Percentiles rank a stretch among this genome's conserved stretches.
phyloP scores from a whole-genome alignment of 345 rosid species.

The Aurinia saxatilis region DNA sequence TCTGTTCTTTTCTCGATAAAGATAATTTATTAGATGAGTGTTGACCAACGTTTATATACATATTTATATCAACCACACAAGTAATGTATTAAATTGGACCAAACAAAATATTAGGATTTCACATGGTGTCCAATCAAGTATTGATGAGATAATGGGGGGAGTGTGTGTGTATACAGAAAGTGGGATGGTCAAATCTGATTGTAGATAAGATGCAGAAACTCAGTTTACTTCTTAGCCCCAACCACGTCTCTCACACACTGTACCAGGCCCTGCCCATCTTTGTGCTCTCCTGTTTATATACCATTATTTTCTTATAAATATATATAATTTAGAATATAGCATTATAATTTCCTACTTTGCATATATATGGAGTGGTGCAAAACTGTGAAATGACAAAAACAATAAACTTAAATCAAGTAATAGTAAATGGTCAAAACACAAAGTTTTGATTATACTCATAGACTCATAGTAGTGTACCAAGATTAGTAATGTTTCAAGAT shows the following conservation, averaged over 20 bases:
- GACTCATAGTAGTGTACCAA: no score
- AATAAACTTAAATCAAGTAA: no score
- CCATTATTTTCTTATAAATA: no score
- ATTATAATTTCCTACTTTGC: no score
- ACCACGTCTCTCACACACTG: conserved; percentile 13
- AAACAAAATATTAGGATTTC: not conserved
- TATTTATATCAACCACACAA: not conserved
- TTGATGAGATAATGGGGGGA: not conserved
- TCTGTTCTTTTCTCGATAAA: not conserved
- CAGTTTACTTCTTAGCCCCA: conserved; percentile 1
- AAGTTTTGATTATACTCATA: no score
- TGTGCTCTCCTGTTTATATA: not conserved
- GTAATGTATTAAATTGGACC: not conserved
- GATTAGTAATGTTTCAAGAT: no score
- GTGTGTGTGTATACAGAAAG: conserved; percentile 9
- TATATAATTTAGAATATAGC: no score
- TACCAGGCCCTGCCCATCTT: conserved; percentile 16
- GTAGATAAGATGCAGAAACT: conserved; percentile 23
- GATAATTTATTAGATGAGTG: not conserved
- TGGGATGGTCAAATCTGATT: conserved; percentile 29
- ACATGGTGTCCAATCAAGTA: conserved; percentile 13
- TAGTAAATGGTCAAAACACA: no score
- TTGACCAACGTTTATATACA: conserved; percentile 5
- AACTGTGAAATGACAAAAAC: no score
- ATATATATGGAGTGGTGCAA: no score